Evolutionary conservation across 345 rosid genomes (phyloP).

Genomic region (Salix viminalis): DNA sequence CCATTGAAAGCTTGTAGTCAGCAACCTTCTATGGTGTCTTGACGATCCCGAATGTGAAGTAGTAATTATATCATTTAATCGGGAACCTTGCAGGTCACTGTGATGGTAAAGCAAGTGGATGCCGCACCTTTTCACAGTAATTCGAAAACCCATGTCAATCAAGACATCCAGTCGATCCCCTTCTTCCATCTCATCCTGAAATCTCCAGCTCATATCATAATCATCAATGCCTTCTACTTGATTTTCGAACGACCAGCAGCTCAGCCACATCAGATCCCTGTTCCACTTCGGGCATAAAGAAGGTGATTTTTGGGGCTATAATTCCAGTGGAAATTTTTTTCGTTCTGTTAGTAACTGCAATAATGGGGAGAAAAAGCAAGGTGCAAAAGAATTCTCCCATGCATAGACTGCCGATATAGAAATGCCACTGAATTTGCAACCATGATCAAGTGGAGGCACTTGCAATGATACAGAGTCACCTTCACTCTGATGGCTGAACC

Average conservation of each 20-base stretch:
- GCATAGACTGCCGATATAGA: background rate
- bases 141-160: background rate
- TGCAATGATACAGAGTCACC: background rate
- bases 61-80: background rate
- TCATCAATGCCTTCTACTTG: background rate
- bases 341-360: background rate
- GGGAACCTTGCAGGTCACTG: background rate
- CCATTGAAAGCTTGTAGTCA: no score
- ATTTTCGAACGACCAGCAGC: background rate
- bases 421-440: background rate
- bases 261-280: background rate
- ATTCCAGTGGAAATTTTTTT: background rate
- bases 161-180: background rate
- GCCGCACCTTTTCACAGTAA: background rate
- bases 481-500: conserved; percentile 9
- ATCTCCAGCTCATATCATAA: background rate
- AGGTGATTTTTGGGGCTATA: background rate
- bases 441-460: background rate
- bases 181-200: background rate
- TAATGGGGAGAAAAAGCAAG: background rate
- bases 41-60: no score
- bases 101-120: background rate
- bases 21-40: no score
- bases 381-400: background rate
- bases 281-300: background rate